Percentiles rank a stretch among this genome's conserved stretches.
These are phyloP conservation scores for Thelonectria olida DNA, from an alignment of 2,329 filamentous ascomycete species.

Conservation along the genomic window DNA sequence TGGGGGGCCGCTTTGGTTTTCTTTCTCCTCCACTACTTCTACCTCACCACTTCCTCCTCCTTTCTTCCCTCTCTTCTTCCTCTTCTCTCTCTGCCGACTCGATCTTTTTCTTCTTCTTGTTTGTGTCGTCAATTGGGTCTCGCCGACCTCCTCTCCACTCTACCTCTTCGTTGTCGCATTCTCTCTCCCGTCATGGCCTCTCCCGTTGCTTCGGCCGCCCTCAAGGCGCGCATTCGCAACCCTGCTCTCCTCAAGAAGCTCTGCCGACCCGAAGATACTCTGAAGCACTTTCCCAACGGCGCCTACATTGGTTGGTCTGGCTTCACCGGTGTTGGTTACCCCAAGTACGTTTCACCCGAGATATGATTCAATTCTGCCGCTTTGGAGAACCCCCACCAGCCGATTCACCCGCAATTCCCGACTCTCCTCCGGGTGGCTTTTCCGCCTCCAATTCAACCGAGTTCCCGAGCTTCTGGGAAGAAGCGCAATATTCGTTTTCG, in stretches of 20 bases:
- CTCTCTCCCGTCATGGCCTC: conserved; percentile 55
- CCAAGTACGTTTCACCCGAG: conserved; percentile 62
- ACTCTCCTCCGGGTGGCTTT: not conserved
- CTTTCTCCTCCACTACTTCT: conserved; percentile 21
- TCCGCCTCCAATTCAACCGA: not conserved
- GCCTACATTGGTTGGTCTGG: conserved; percentile 92
- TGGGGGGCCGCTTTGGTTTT: conserved; percentile 19
- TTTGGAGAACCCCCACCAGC: conserved; percentile 14
- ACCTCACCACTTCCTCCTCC: conserved; percentile 19
- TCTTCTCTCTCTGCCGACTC: conserved; percentile 15
- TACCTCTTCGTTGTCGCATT: conserved; percentile 15
- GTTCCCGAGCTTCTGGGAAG: not conserved
- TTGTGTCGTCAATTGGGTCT: conserved; percentile 13
- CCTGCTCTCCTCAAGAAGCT: conserved; percentile 84
- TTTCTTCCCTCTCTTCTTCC: conserved; percentile 17
- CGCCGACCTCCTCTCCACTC: not conserved
- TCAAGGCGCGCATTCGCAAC: conserved; percentile 79
- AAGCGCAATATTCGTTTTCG: not conserved
- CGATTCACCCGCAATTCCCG: conserved; percentile 7
- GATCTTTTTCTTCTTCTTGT: conserved; percentile 22
- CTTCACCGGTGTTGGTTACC: conserved; percentile 90
- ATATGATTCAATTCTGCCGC: conserved; percentile 3
- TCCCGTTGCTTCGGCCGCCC: conserved; percentile 72
- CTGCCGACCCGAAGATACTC: conserved; percentile 79
- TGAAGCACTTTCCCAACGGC: conserved; percentile 83